These are phyloP conservation scores for Zizania latifolia DNA, from an alignment of 176 grass and related monocot species.

Conservation along the genomic window DNA sequence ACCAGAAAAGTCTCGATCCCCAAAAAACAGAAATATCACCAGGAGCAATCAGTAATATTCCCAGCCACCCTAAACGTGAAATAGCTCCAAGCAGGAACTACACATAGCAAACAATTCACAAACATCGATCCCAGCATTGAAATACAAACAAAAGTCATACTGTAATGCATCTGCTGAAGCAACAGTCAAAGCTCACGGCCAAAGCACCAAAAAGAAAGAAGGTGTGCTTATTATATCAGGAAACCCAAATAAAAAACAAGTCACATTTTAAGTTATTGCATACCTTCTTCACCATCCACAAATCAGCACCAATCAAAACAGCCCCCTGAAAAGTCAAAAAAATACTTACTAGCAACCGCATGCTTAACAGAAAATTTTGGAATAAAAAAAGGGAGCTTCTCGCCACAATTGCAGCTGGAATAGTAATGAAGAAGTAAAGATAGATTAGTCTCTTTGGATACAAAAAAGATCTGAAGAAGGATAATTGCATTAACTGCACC, in stretches of 20 bases:
- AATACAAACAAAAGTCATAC: background rate
- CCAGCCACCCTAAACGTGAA: background rate
- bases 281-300: conserved; percentile 68
- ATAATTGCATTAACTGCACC: conserved; percentile 81
- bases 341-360: conserved; percentile 3
- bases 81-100: background rate
- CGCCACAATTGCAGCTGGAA: conserved; percentile 78
- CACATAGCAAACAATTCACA: conserved; percentile 1
- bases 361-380: background rate
- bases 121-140: conserved; percentile 5
- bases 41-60: background rate
- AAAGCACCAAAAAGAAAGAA: conserved; percentile 7
- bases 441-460: conserved; percentile 71
- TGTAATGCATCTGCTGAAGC: background rate
- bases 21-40: background rate
- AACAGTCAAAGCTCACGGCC: background rate
- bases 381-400: conserved; percentile 22
- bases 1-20: background rate
- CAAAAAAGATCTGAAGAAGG: conserved; percentile 84
- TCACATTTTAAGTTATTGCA: background rate
- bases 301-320: conserved; percentile 56
- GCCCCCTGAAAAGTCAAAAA: conserved; percentile 56
- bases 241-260: conserved; percentile 27
- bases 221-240: conserved; percentile 12
- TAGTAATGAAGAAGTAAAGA: conserved; percentile 65